Evolutionary conservation across 1,284 basidiomycete genomes (phyloP), one percentile per base, ranked within the genome.

Genomic region (Boletellus dicymbophilus): DNA sequence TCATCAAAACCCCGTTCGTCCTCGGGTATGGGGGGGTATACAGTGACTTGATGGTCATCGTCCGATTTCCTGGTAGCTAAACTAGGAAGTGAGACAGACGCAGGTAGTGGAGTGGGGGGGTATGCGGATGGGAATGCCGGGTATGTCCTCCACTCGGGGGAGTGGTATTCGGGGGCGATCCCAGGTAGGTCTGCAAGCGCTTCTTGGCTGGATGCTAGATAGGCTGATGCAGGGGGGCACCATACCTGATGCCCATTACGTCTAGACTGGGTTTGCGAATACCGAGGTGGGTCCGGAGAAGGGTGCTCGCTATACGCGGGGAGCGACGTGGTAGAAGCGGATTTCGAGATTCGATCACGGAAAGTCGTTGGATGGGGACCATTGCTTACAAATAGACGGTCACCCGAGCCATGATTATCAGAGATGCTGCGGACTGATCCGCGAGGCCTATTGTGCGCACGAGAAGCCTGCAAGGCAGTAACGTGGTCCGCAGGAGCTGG

Each of bases 41-140:
- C 18, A 34, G 52, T 20, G 50, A 58, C 55, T 53, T 55, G 50
- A 33, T 49, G 52, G 51, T 51, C 44, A 52, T 43, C 40, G 26
- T 58, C 37, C 25, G 48, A 49, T 28, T 42, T 46, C 23, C 44
- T 23, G 15, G 41, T 42, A 25, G 41, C 50, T 26, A 44, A 52
- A 5, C 27, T 37, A 30, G 56, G 68, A 51, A 65, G 58, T 25
- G 59, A 53, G 15, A 47, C 34, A 3, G 54, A 52, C 37, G 53
- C 46, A 46, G 61, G 58, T 30, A 66, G 59, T 20, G 81, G 79
- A 21, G 80, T 82, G n/a, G 70, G 60, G 2, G 74, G 75, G 47
- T 80, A 80, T 38, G 79, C 78, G 16, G 79, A 72, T 25, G 77
- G 79, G 44, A 80, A 78, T 15, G 78, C 66, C n/a, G 77, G 76